Percentiles rank a stretch among this genome's conserved stretches.
Evolutionary conservation across 2,329 filamentous ascomycete genomes (phyloP).

Genomic region (Anthostomella pinea): DNA sequence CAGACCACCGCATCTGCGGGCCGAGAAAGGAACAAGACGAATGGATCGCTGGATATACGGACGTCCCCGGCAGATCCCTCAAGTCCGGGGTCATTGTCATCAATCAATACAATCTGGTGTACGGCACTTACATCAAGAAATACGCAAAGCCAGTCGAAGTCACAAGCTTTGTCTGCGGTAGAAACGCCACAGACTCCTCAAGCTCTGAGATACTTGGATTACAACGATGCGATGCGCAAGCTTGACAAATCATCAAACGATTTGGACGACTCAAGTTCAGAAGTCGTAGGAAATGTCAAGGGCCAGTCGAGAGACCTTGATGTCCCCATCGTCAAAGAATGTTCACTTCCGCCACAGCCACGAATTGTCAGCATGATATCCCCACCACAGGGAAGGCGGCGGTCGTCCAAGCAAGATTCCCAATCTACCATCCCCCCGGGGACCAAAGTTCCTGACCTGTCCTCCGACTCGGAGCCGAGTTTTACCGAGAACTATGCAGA

Average conservation of each 20-base stretch:
- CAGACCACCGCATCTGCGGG: too few relatives aligned
- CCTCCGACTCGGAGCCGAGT: conserved; percentile 33
- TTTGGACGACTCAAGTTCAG: conserved; percentile 24
- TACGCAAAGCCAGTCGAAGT: conserved; percentile 34
- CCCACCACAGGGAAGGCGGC: conserved; percentile 18
- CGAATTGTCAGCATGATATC: conserved; percentile 21
- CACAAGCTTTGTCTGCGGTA: conserved; percentile 24
- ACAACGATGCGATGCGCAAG: conserved; percentile 43
- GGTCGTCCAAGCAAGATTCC: conserved; percentile 8
- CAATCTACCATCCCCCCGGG: conserved; percentile 34
- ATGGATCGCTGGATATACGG: too few relatives aligned
- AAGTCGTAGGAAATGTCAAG: conserved; percentile 4
- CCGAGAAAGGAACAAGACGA: too few relatives aligned
- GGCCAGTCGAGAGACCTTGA: conserved; percentile 1
- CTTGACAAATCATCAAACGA: conserved; percentile 33
- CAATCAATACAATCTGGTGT: conserved; percentile 37
- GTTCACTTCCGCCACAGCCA: conserved; percentile 5
- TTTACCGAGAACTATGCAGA: conserved; percentile 37
- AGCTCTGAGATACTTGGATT: conserved; percentile 33
- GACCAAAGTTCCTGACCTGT: conserved; percentile 37
- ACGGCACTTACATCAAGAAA: conserved; percentile 38
- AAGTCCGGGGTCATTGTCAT: conserved; percentile 19
- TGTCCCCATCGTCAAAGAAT: conserved; percentile 4
- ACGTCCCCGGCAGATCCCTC: conserved; percentile 11
- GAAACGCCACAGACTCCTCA: conserved; percentile 23